phyloP scores from a whole-genome alignment of 2,329 filamentous ascomycete genomes.

The Diplodia intermedia region DNA sequence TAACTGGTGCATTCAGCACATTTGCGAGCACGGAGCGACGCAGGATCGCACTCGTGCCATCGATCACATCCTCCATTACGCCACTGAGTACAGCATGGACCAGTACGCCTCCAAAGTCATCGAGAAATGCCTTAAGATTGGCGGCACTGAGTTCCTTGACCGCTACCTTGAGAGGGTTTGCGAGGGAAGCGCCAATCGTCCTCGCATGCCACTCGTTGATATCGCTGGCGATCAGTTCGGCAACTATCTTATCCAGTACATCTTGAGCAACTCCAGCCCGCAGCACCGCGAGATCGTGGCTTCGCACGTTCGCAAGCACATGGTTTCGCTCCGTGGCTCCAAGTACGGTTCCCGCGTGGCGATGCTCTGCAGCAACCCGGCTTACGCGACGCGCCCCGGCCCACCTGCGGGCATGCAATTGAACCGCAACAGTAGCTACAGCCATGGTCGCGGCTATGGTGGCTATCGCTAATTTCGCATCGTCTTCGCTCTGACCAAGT shows the following conservation, averaged over 20 bases:
- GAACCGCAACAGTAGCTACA: conserved; percentile 44
- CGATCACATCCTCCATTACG: conserved; percentile 92
- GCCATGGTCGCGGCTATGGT: conserved; percentile 38
- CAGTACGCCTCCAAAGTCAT: conserved; percentile 99
- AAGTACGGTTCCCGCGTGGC: conserved; percentile 98
- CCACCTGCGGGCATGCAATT: conserved; percentile 70
- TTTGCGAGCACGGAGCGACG: conserved; percentile 93
- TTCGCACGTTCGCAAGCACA: conserved; percentile 95
- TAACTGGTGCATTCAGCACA: conserved; percentile 99
- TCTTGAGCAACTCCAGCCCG: conserved; percentile 83
- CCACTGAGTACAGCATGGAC: conserved; percentile 97
- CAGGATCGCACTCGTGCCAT: conserved; percentile 91
- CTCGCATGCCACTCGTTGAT: conserved; percentile 95
- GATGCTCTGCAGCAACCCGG: conserved; percentile 98
- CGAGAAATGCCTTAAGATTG: conserved; percentile 98
- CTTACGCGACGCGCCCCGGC: conserved; percentile 84
- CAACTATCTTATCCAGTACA: conserved; percentile 98
- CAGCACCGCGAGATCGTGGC: conserved; percentile 94
- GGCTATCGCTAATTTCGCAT: conserved; percentile 24
- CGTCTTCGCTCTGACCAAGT: conserved; percentile 10
- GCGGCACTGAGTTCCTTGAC: conserved; percentile 85
- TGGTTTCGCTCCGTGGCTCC: conserved; percentile 97
- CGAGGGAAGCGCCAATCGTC: conserved; percentile 86
- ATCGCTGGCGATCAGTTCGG: conserved; percentile 99
- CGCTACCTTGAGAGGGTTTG: conserved; percentile 94